Evolutionary conservation across 148 eudicot species (phyloP).

Genomic region (Selenicereus undatus): DNA sequence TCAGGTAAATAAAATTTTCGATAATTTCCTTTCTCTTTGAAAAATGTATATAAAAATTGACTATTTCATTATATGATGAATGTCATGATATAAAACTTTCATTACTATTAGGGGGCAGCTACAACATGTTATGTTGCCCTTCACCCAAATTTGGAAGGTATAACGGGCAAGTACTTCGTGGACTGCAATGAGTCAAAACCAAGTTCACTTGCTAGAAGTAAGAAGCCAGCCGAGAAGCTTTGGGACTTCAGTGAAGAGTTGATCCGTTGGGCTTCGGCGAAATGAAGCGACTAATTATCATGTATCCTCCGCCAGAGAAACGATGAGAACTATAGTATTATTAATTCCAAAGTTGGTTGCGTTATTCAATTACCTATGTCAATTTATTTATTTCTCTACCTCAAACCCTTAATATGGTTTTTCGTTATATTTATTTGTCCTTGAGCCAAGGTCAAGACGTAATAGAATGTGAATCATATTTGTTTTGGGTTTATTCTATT

Average conservation of each 20-base stretch:
- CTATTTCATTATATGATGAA: no score
- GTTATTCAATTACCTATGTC: no score
- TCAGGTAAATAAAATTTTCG: slow-evolving; percentile 45
- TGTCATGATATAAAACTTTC: neutral
- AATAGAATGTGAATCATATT: no score
- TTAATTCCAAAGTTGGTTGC: no score
- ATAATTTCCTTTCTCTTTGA: neutral
- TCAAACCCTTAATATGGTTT: no score
- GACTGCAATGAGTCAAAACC: slow-evolving; percentile 67
- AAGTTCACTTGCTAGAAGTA: slow-evolving; percentile 41
- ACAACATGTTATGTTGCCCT: slow-evolving; percentile 76
- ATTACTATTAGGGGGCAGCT: slow-evolving; percentile 59
- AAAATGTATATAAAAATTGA: no score
- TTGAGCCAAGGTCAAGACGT: no score
- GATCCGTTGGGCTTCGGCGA: slow-evolving; percentile 36
- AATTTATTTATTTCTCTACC: no score
- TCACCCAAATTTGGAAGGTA: slow-evolving; percentile 54
- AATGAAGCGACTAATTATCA: neutral
- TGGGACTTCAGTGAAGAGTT: slow-evolving; percentile 77
- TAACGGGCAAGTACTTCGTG: slow-evolving; percentile 55
- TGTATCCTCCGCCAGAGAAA: no score
- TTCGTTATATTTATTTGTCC: no score
- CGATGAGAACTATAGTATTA: no score
- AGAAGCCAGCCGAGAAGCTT: slow-evolving; percentile 50
- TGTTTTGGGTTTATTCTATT: no score